Evolutionary conservation across 164 flowering plant species (phyloP).

Genomic region (Platanus orientalis): DNA sequence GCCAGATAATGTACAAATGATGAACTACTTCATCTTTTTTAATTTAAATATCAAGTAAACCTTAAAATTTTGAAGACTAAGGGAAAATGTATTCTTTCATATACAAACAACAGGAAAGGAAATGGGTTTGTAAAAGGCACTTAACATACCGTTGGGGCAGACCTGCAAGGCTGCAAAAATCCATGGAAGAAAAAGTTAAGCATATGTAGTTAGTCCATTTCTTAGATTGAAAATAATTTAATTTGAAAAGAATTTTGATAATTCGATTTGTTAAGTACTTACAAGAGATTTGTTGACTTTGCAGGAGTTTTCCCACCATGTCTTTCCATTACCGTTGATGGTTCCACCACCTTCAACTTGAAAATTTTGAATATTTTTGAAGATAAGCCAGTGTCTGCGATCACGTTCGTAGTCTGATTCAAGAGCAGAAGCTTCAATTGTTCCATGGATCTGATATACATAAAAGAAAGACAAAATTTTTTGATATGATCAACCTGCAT

Average conservation of each 20-base stretch:
- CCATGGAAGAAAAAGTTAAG: slow-evolving; percentile 6
- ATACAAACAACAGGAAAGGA: neutral
- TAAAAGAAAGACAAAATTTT: neutral
- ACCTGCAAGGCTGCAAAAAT: slow-evolving; percentile 70
- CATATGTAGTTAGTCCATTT: neutral
- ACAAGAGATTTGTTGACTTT: slow-evolving; percentile 43
- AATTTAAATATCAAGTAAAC: no score
- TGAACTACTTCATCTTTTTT: no score
- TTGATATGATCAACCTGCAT: no score
- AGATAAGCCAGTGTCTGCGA: slow-evolving; percentile 43
- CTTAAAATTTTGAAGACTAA: no score
- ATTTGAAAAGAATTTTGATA: neutral
- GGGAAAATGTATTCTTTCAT: no score
- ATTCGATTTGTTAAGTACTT: slow-evolving; percentile 2
- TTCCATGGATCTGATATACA: slow-evolving; percentile 56
- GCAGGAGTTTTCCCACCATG: slow-evolving; percentile 76
- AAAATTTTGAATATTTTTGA: slow-evolving; percentile 31
- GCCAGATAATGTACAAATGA: no score
- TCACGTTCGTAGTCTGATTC: slow-evolving; percentile 43
- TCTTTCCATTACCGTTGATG: slow-evolving; percentile 54
- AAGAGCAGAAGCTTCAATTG: slow-evolving; percentile 50
- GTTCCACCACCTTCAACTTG: slow-evolving; percentile 47
- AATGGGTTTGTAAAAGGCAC: neutral
- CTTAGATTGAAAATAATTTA: neutral
- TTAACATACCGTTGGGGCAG: slow-evolving; percentile 77